Evolutionary conservation across 257 asterid genomes (phyloP).

Genomic region (Anisodus acutangulus): DNA sequence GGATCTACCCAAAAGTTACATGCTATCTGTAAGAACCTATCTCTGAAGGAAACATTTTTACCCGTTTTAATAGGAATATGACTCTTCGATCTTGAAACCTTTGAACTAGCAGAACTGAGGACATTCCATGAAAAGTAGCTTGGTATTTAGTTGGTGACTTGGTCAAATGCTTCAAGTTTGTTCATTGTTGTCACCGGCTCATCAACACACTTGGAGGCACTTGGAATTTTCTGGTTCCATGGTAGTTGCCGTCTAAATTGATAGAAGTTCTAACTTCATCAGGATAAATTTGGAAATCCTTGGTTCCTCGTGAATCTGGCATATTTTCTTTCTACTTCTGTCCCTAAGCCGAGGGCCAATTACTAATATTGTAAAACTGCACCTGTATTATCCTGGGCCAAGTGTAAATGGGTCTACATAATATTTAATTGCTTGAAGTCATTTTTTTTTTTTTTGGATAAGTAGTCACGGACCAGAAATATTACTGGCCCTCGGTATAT

Average conservation of each 20-base stretch:
- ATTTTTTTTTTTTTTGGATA: neutral
- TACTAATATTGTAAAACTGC: neutral
- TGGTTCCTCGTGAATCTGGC: neutral
- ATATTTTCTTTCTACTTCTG: neutral
- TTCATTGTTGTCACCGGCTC: neutral
- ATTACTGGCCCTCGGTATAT: neutral
- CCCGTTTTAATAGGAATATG: neutral
- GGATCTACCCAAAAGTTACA: neutral
- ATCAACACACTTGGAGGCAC: neutral
- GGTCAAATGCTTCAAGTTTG: neutral
- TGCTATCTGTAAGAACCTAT: neutral
- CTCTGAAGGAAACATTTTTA: no score
- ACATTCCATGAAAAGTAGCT: neutral
- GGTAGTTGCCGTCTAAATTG: neutral
- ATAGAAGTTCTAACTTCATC: neutral
- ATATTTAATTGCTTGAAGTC: neutral
- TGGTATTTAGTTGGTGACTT: neutral
- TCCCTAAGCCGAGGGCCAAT: neutral
- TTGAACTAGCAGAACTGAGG: neutral
- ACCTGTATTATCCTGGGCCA: slow-evolving; percentile 2
- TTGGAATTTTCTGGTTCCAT: neutral
- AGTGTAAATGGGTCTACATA: neutral
- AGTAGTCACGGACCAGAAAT: neutral
- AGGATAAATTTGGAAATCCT: neutral
- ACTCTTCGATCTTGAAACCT: no score